These are phyloP conservation scores for Punctularia strigosozonata DNA, from an alignment of 768 basidiomycete genomes.

Conservation along the genomic window DNA sequence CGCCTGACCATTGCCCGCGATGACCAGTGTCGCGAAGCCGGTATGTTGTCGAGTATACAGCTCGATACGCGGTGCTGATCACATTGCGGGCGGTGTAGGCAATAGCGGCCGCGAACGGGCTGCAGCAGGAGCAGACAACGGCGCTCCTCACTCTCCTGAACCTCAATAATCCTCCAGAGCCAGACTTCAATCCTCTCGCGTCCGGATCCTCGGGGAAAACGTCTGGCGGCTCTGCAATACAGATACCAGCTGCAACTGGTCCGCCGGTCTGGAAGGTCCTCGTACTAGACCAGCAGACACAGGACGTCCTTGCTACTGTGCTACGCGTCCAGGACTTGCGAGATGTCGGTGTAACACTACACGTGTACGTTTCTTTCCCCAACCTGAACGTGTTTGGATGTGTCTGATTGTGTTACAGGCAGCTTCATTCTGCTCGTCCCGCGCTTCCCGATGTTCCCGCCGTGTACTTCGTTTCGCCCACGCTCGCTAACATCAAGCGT, in stretches of 20 bases:
- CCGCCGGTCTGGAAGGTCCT: constrained; percentile 95
- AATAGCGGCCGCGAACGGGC: constrained; percentile 37
- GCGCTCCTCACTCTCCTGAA: constrained; percentile 81
- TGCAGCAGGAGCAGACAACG: constrained; percentile 83
- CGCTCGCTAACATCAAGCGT: constrained; percentile 70
- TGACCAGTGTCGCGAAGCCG: too few species aligned
- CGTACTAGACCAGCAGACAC: constrained; percentile 88
- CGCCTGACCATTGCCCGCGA: too few species aligned
- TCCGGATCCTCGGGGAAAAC: constrained; percentile 22
- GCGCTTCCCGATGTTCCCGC: constrained; percentile 92
- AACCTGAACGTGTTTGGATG: background rate
- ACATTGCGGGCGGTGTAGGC: too few species aligned
- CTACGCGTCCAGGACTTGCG: constrained; percentile 93
- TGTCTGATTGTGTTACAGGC: constrained; percentile 36
- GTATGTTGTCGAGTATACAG: too few species aligned
- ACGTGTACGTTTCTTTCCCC: constrained; percentile 59
- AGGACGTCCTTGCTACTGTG: constrained; percentile 92
- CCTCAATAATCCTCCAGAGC: constrained; percentile 55
- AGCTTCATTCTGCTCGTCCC: constrained; percentile 82
- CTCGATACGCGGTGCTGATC: too few species aligned
- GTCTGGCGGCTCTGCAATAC: constrained; percentile 26
- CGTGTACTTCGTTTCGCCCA: constrained; percentile 92
- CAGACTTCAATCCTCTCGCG: constrained; percentile 18
- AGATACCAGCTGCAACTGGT: constrained; percentile 38
- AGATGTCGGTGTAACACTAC: constrained; percentile 93